Evolutionary conservation across 371 early-diverging fungal genomes (phyloP).

Genomic region (Gilbertella persicaria): DNA sequence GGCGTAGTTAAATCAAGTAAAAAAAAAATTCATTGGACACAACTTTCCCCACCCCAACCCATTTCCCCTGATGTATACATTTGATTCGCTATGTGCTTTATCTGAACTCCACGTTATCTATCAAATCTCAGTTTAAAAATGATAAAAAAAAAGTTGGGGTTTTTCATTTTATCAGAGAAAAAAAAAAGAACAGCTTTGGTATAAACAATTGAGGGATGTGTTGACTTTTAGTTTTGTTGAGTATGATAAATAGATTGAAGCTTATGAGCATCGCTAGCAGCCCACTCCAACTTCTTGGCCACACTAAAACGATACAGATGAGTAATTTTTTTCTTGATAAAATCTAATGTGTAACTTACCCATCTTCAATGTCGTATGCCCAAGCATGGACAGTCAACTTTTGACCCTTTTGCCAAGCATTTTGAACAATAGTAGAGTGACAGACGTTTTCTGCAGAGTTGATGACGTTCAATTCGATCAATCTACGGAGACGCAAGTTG

Average conservation of each 20-base stretch:
- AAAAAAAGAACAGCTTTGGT: neutral
- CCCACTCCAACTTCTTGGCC: conserved; percentile 15
- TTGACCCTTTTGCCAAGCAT: conserved; percentile 83
- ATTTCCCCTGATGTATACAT: no score
- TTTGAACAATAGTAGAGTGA: conserved; percentile 76
- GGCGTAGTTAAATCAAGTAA: no score
- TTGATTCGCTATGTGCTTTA: no score
- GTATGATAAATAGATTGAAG: conserved; percentile 12
- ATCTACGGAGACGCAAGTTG: conserved; percentile 45
- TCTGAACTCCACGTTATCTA: no score
- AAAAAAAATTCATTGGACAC: no score
- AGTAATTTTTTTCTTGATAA: neutral
- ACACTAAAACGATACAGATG: neutral
- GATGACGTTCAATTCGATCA: conserved; percentile 79
- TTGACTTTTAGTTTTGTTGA: neutral
- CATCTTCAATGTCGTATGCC: conserved; percentile 79
- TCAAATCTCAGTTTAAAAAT: neutral
- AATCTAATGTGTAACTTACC: conserved; percentile 28
- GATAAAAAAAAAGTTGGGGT: neutral
- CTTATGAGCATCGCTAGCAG: conserved; percentile 5
- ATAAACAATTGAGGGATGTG: neutral
- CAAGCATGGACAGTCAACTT: conserved; percentile 81
- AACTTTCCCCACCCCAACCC: no score
- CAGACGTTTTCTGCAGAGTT: conserved; percentile 75
- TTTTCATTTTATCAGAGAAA: neutral